These are phyloP conservation scores for Stereum hirsutum DNA, from an alignment of 1,284 basidiomycete genomes.

Conservation along the genomic window DNA sequence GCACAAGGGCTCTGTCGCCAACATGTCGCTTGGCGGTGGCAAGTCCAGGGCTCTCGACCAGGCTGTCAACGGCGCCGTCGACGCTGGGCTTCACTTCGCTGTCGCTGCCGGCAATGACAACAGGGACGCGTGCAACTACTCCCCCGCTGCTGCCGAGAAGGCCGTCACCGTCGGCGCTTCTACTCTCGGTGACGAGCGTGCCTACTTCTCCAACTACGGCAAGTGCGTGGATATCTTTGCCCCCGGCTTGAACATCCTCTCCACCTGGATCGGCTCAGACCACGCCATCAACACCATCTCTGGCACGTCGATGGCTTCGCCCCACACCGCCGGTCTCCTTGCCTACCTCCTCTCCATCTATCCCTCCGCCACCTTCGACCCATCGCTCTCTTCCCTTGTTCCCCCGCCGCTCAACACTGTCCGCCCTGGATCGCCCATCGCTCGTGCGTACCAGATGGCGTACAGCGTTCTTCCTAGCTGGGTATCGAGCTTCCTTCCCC, in stretches of 20 bases:
- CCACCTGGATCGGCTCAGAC: constrained; percentile 57
- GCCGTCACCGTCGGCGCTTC: constrained; percentile 77
- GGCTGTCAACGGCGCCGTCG: constrained; percentile 82
- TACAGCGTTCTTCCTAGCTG: constrained; percentile 51
- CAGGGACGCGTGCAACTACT: constrained; percentile 57
- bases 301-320: constrained; percentile 52
- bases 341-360: constrained; percentile 69
- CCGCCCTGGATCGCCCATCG: constrained; percentile 14
- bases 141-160: constrained; percentile 56
- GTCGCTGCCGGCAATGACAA: constrained; percentile 76
- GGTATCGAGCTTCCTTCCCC: constrained; percentile 49
- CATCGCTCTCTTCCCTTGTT: constrained; percentile 22
- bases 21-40: constrained; percentile 97
- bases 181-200: constrained; percentile 60
- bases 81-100: constrained; percentile 85
- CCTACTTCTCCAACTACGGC: constrained; percentile 73
- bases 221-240: constrained; percentile 70
- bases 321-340: constrained; percentile 54
- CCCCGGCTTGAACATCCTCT: constrained; percentile 60
- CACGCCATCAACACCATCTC: constrained; percentile 56
- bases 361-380: constrained; percentile 39
- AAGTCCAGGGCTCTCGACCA: constrained; percentile 85
- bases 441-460: constrained; percentile 40
- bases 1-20: constrained; percentile 89
- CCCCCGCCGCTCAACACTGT: constrained; percentile 14